These are phyloP conservation scores for Cryphonectria carpinicola DNA, from an alignment of 2,329 filamentous ascomycete species.

Conservation along the genomic window DNA sequence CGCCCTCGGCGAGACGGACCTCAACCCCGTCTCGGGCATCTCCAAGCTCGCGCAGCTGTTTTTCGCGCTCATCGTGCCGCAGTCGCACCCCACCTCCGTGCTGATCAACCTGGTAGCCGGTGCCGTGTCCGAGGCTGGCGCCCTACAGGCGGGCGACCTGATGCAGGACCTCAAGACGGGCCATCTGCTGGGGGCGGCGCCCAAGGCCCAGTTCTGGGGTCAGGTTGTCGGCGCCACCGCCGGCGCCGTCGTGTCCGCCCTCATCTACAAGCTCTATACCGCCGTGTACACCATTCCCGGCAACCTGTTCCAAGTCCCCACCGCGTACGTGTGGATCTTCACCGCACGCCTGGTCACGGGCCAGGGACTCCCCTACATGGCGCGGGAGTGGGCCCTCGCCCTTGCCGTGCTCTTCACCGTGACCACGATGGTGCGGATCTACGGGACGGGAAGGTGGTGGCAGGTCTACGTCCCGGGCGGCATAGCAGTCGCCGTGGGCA, in stretches of 20 bases:
- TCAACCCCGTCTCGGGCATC: constrained; percentile 96
- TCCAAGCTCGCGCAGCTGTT: constrained; percentile 95
- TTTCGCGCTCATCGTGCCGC: constrained; percentile 87
- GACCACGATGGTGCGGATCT: constrained; percentile 72
- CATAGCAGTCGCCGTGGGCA: constrained; percentile 91
- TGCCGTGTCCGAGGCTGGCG: constrained; percentile 66
- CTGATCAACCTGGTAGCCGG: constrained; percentile 94
- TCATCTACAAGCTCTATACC: constrained; percentile 89
- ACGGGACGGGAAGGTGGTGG: constrained; percentile 63
- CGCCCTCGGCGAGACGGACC: constrained; percentile 79
- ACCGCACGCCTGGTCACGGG: constrained; percentile 93
- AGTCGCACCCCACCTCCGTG: constrained; percentile 80
- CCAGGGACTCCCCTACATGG: constrained; percentile 82
- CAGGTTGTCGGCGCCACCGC: constrained; percentile 89
- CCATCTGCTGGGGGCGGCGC: constrained; percentile 87
- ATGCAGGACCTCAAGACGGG: constrained; percentile 98
- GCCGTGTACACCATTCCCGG: constrained; percentile 85
- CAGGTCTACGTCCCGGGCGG: constrained; percentile 82
- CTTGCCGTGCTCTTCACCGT: constrained; percentile 75
- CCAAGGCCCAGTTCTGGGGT: constrained; percentile 94
- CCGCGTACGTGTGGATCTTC: constrained; percentile 93
- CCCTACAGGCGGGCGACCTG: constrained; percentile 91
- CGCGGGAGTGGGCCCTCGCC: constrained; percentile 75
- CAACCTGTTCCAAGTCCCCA: constrained; percentile 89
- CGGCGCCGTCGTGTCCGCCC: constrained; percentile 83